Evolutionary conservation across 768 basidiomycete species (phyloP), one percentile per base, ranked within the genome.

Genomic region (Clitopilus hobsonii): DNA sequence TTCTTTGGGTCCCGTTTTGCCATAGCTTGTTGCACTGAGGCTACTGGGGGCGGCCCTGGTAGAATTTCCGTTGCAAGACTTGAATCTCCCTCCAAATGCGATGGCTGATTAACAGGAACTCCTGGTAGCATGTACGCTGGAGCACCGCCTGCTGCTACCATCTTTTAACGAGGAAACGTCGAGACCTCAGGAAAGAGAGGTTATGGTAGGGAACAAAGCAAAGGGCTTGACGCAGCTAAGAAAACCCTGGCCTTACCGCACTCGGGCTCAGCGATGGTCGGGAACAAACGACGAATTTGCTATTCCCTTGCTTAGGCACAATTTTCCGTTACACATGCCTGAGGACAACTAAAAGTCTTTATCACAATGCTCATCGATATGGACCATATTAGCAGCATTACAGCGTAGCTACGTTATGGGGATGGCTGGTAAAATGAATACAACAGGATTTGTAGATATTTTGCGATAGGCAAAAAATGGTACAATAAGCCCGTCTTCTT

Each of bases 11-110:
- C 90, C 67, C 88, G 85, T 74, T 86, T 89, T 66, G 84, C 78
- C 53, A 81, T 75, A 63, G 81, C 73, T 72, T 89, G 88, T 71
- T 86, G 86, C 56, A 84, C 73, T 63, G 87, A 83, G 60, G 78
- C 74, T 58, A 91, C 70, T 60, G 90, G 83, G 52, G 91, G 91
- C 56, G 91, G 91, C 23, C 90, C 91, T 65, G 91, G 91, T 63
- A 94, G 81, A 74, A 94, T 88, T 80, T 93, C 91, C 57, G 91
- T 94, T 58, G 92, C 91, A 63, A 92, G 80, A 60, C 81, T 78
- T 54, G 87, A 73, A 77, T 94, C 89, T 61, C 89, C 86, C 69
- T 91, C 90, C 54, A 91, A 82, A 71, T 91, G 88, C 63, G 85
- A 74, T 63, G 89, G 90, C 67, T 90, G 91, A 64, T 82, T 74